Evolutionary conservation across 2,329 filamentous ascomycete genomes (phyloP).

Genomic region (Epichloe bromicola): DNA sequence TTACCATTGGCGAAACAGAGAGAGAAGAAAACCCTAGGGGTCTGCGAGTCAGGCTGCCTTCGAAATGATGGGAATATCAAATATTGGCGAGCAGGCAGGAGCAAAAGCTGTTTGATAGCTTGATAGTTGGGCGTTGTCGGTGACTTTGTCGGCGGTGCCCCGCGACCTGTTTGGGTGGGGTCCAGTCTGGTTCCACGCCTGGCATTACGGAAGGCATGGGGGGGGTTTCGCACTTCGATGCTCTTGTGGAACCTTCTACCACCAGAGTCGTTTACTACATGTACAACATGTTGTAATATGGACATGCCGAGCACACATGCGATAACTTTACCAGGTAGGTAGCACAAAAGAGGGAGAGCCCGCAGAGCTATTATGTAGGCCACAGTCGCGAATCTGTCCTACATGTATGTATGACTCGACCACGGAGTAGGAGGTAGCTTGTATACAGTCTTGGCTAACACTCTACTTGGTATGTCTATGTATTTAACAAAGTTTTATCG

Average conservation of each 20-base stretch:
- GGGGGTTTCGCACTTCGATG: background rate
- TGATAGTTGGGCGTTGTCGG: background rate
- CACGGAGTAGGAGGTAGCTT: no score
- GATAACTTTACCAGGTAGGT: no score
- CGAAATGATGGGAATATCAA: background rate
- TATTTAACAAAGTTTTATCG: background rate
- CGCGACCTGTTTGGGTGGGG: no score
- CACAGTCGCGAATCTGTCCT: no score
- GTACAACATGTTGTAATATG: no score
- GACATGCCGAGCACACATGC: background rate
- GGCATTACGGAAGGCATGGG: no score
- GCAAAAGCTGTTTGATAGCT: background rate
- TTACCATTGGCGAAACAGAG: constrained; percentile 1
- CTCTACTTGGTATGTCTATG: background rate
- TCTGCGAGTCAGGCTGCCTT: background rate
- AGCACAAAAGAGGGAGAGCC: no score
- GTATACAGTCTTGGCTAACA: background rate
- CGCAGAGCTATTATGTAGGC: no score
- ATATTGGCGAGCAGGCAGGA: background rate
- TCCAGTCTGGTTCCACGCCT: background rate
- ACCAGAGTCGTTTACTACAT: background rate
- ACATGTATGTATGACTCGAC: no score
- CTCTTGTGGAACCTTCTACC: constrained; percentile 6
- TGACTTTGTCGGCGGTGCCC: background rate
- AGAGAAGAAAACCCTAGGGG: background rate